These are phyloP conservation scores for Abrus precatorius DNA, from an alignment of 306 rosid genomes.

Conservation along the genomic window DNA sequence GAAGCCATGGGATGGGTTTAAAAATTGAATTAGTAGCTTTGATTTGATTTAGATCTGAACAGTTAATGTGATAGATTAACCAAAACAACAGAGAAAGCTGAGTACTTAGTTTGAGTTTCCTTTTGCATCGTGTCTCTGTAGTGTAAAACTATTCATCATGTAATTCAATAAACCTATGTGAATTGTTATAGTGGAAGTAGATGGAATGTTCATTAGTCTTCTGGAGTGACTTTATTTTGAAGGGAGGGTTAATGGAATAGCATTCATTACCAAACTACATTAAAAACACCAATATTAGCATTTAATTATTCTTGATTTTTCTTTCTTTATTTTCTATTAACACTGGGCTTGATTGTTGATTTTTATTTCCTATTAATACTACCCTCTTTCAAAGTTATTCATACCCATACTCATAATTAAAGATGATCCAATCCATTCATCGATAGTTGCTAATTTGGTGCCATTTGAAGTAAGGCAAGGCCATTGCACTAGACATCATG, in stretches of 20 bases:
- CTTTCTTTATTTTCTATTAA: neutral
- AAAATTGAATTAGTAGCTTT: neutral
- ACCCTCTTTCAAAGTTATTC: conserved; percentile 7
- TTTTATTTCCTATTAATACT: neutral
- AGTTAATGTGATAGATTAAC: too few species aligned
- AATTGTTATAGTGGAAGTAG: too few species aligned
- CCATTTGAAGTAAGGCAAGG: conserved; percentile 83
- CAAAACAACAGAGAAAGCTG: too few species aligned
- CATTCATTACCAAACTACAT: conserved; percentile 24
- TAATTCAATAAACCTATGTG: too few species aligned
- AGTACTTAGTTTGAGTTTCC: too few species aligned
- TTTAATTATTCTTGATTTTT: neutral
- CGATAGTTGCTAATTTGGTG: conserved; percentile 36
- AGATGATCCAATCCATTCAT: neutral
- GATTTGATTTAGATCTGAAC: too few species aligned
- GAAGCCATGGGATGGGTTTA: neutral
- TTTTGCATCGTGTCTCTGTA: too few species aligned
- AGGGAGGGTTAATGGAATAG: too few species aligned
- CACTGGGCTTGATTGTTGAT: conserved; percentile 5
- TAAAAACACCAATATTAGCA: conserved; percentile 8
- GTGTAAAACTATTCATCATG: too few species aligned
- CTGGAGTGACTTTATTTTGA: too few species aligned
- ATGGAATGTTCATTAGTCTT: too few species aligned
- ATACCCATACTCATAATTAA: neutral
- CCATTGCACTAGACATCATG: conserved; percentile 98